Evolutionary conservation across 2,329 filamentous ascomycete species (phyloP), one percentile per base, ranked within the genome.

Genomic region (Waltergamsia citrina): DNA sequence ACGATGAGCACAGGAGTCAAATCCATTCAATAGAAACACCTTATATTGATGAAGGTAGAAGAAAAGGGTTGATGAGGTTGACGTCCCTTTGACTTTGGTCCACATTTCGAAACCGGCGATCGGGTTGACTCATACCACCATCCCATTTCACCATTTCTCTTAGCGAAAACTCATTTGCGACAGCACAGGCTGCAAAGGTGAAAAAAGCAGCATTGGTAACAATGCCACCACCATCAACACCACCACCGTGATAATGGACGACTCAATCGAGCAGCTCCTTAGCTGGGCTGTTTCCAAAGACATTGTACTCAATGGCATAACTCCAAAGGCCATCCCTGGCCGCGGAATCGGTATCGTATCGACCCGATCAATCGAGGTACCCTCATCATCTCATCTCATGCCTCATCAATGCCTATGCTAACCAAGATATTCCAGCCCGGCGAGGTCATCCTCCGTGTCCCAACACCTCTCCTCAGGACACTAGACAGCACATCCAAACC

Each of bases 301-400:
- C 11, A 70, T 93, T 19, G 57, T 68, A 23, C 71, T 86, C 43
- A 67, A 80, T 45, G 78, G 78, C 19, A 74, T 93, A 31, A 63
- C 64, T 3, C 78, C 85, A 5, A 69, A 75, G 26, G 64, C 63
- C 25, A 77, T 94, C 12, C 72, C 78, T 6, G 81, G 78, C 2
- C 70, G 82, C 35, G 87, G 87, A 19, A 71, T 92, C 34, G 87
- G 88, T 30, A 77, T 94, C 37, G 68, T 88, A 62, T 78, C 83
- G 2, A 76, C 71, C 4, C 66, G 69, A 23, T 60, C 66, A 11
- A 69, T 87, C 40, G 61, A 79, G 59, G 81, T 81, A 81, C 22
- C 8, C 22, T 24, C 22, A 24, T 24, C 22, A 24, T 24, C 16
- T 10, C 29, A 19, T 22, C 8, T n/a, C 11, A 19, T n/a, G 12